Evolutionary conservation across 2,329 filamentous ascomycete genomes (phyloP).

Genomic region (Colletotrichum liaoningense): DNA sequence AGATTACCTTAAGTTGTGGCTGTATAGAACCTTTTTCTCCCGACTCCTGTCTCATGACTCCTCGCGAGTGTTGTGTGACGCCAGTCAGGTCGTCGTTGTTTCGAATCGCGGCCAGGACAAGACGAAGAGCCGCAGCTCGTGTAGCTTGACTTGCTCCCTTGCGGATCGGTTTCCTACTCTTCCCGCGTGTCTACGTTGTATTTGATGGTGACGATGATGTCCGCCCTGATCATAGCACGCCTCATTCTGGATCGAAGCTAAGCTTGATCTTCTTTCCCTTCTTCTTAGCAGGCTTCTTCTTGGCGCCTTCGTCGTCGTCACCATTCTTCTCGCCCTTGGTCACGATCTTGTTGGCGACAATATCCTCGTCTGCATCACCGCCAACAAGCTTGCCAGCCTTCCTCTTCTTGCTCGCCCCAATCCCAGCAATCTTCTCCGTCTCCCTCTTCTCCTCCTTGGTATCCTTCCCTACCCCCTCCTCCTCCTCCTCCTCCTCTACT

Average conservation of each 20-base stretch:
- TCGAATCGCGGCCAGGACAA: not conserved
- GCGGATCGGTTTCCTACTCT: not conserved
- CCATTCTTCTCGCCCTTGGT: constrained; percentile 68
- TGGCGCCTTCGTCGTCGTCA: constrained; percentile 22
- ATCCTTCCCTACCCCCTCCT: constrained; percentile 37
- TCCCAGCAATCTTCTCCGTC: constrained; percentile 50
- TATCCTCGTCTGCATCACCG: constrained; percentile 43
- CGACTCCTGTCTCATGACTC: not conserved
- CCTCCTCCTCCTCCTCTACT: constrained; percentile 38
- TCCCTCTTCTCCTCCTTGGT: constrained; percentile 42
- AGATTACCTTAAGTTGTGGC: constrained; percentile 49
- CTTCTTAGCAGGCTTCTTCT: constrained; percentile 50
- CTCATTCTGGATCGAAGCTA: constrained; percentile 59
- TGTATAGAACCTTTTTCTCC: constrained; percentile 41
- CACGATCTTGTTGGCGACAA: not conserved
- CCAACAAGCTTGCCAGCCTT: constrained; percentile 65
- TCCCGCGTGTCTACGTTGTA: not conserved
- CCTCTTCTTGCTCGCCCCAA: constrained; percentile 64
- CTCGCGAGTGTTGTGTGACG: not conserved
- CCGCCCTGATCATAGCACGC: not conserved
- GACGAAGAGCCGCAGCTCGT: not conserved
- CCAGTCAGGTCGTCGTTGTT: not conserved
- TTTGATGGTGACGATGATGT: not conserved
- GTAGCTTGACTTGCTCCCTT: not conserved
- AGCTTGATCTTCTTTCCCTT: constrained; percentile 74